A percentile compares a stretch with the other conserved stretches of the same genome.
Evolutionary conservation across 2,329 filamentous ascomycete genomes (phyloP).

Genomic region (Cladorrhinum sp.): DNA sequence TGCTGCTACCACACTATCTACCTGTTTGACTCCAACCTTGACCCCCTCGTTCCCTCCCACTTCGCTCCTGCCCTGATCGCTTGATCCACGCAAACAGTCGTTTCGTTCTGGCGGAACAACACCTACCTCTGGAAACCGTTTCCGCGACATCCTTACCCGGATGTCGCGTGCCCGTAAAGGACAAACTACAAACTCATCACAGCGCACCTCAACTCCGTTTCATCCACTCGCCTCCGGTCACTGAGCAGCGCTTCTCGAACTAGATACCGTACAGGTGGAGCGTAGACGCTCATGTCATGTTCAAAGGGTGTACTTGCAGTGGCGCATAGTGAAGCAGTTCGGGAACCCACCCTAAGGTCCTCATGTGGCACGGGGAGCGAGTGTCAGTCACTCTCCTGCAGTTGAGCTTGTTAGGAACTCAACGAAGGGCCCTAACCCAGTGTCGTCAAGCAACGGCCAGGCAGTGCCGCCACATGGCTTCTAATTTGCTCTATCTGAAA

Average conservation of each 20-base stretch:
- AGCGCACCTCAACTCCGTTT: constrained; percentile 3
- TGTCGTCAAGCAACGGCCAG: background rate
- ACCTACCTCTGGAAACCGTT: constrained; percentile 11
- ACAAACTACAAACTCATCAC: background rate
- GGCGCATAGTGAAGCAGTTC: constrained; percentile 9
- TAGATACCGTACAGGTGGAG: background rate
- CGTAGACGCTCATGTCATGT: background rate
- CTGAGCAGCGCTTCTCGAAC: background rate
- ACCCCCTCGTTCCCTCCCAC: background rate
- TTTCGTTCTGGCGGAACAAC: constrained; percentile 8
- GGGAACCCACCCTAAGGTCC: constrained; percentile 6
- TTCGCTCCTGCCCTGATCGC: background rate
- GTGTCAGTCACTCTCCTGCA: constrained; percentile 13
- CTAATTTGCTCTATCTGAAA: background rate
- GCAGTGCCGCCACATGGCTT: background rate
- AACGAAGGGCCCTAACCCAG: background rate
- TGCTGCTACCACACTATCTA: background rate
- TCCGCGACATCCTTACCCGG: constrained; percentile 1
- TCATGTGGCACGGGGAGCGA: constrained; percentile 17
- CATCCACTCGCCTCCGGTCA: background rate
- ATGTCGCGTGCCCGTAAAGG: background rate
- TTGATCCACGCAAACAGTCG: constrained; percentile 7
- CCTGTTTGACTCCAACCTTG: background rate
- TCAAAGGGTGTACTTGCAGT: constrained; percentile 1
- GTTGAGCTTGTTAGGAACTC: constrained; percentile 4